Base-by-base conservation (phyloP, 805 yeast genomes). In the Hanseniaspora clermontiae region DNA sequence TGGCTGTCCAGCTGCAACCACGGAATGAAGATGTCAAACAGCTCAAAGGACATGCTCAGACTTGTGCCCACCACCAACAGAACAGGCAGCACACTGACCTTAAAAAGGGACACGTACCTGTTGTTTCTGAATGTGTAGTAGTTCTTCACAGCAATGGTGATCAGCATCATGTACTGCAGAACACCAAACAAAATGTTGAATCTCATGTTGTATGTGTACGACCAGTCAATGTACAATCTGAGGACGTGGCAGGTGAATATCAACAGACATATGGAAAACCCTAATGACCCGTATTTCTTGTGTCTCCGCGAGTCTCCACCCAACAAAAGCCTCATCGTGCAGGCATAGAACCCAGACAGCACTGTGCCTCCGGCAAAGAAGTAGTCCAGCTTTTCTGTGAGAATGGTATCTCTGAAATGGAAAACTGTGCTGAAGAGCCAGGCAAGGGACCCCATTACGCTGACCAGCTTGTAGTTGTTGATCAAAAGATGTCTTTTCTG, bases 351-450 rank as follows among this genome's bases (percentile, higher is more conserved):
- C 1, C 95, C 96, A 24, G 81, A 73, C 43, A 89, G 69, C 1
- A 91, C 95, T 0, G 95, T 86, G 58, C 83, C 80, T 1, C 95
- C 96, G 0, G 98, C 98, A 65, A 89, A 84, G 66, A 84, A 91
- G 69, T 91, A 91, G 69, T 91, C 98, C 39, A 89, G 67, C 57
- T 84, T 78, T 66, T 91, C 98, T 2, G 98, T 87, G 29, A 83
- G 57, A 55, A 80, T 66, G 27, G 84, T 75, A 67, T 91, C 98
- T 60, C 97, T 77, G n/a, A 82, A 73, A 68, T 91, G 98, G 72
- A 91, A 91, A 8, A 91, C 74, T 0, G 95, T 74, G 32, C 95
- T 84, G 71, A 83, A 87, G 3, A 79, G 59, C 98, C 98, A 93
- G 0, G 97, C 96, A 62, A 79, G 72, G 80, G 84, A 81, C 1